Base-by-base conservation (phyloP, 1,139 yeast species). In the Suhomyces kunorum region DNA sequence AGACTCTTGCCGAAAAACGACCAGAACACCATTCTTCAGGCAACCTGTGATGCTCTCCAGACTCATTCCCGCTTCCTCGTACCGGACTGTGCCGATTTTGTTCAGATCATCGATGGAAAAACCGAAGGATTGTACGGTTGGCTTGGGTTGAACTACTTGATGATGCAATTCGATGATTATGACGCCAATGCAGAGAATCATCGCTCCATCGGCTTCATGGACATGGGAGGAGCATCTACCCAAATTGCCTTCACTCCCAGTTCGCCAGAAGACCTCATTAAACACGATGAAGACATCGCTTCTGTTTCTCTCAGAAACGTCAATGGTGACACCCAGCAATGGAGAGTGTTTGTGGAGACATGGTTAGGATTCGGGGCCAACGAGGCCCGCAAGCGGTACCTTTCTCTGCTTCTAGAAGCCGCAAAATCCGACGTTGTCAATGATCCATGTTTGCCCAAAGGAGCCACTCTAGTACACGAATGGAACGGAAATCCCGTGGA, bases 351-450 rank as follows among this genome's bases (percentile, higher is more conserved):
- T 61, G 90, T 84, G 3, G 83, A 86, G 39, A 83, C 92, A 0
- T 86, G 94, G 94, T 63, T 86, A 19, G 92, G 92, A 1, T 86
- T 85, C 63, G 95, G 95, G 14, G 92, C 94, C 2, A 85, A 85
- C 50, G 84, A 84, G 53, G 92, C 94, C 4, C 63, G 90, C 35
- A 72, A 67, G 47, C 66, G 94, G 43, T 83, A 81, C 56, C 59
- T 84, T 36, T 71, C 73, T 26, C 83, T 78, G 40, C 61, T 84
- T 40, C 40, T 68, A 25, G 40, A 52, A 5, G 47, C 68, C 62
- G 55, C 53, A 26, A 23, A 33, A 4, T 13, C 11, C 19, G 32
- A n/a, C n/a, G 42, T 37, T 2, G 49, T 84, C 27, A 65, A 66
- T 33, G 94, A 85, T 54, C 90, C 92, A 1, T 85, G 94, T 58